Evolutionary conservation across 2,329 filamentous ascomycete genomes (phyloP).

Genomic region (Colletotrichum caudatum): DNA sequence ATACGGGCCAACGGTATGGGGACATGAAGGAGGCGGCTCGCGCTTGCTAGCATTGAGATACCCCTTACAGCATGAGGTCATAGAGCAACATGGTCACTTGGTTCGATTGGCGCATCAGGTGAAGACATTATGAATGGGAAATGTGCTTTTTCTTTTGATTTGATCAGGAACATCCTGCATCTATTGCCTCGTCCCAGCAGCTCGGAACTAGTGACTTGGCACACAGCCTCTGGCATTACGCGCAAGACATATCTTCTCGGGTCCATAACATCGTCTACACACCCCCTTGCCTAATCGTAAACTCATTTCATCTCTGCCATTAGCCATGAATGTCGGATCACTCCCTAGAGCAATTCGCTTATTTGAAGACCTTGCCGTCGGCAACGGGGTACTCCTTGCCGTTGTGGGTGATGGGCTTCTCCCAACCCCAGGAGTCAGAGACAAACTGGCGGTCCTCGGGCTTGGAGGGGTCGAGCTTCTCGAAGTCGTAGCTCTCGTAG

Average conservation of each 20-base stretch:
- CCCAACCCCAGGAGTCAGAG: conserved; percentile 91
- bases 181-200: conserved; percentile 38
- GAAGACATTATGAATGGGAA: neutral
- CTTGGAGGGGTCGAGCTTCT: conserved; percentile 92
- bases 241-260: conserved; percentile 39
- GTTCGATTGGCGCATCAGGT: neutral
- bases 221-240: conserved; percentile 40
- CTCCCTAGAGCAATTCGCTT: conserved; percentile 57
- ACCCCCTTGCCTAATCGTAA: conserved; percentile 42
- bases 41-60: conserved; percentile 34
- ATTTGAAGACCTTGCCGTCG: conserved; percentile 99
- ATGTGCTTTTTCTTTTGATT: conserved; percentile 25
- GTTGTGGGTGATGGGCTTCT: conserved; percentile 81
- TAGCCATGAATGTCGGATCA: conserved; percentile 49
- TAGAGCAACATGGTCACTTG: conserved; percentile 3
- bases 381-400: conserved; percentile 92
- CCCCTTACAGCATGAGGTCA: conserved; percentile 15
- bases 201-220: conserved; percentile 27
- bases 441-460: conserved; percentile 87
- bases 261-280: conserved; percentile 41
- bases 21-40: neutral
- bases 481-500: conserved; percentile 96
- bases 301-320: conserved; percentile 49
- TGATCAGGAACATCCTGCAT: conserved; percentile 39
- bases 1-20: neutral